A percentile compares a stretch with the other conserved stretches of the same genome.
These are phyloP conservation scores for Citrus hindsii DNA, from an alignment of 345 rosid genomes.

Conservation along the genomic window DNA sequence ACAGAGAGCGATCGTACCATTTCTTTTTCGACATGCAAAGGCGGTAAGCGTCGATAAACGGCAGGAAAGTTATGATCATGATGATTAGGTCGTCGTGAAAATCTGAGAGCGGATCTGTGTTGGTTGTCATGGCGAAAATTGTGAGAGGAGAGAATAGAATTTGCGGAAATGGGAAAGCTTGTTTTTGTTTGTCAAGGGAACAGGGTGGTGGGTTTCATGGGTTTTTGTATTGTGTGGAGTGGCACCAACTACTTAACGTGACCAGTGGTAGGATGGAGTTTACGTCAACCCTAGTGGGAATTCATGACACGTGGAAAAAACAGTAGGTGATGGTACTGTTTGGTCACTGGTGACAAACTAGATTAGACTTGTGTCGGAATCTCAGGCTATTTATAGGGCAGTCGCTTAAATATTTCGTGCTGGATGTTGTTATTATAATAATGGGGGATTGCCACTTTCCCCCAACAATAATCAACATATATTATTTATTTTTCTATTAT, in stretches of 20 bases:
- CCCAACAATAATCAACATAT: too few species aligned
- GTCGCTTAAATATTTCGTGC: too few species aligned
- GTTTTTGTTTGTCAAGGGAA: too few species aligned
- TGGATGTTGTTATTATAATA: too few species aligned
- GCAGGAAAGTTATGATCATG: neutral
- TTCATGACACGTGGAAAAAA: neutral
- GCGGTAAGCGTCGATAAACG: neutral
- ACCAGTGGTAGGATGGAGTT: neutral
- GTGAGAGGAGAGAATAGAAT: neutral
- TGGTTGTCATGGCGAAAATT: neutral
- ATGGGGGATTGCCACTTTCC: fast-evolving
- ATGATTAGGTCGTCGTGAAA: neutral
- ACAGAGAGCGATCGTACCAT: neutral
- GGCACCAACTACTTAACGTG: neutral
- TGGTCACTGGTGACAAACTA: neutral
- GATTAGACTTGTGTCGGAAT: neutral
- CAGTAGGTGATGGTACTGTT: too few species aligned
- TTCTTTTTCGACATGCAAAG: neutral
- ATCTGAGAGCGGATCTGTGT: neutral
- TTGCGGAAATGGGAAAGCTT: too few species aligned
- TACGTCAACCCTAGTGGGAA: neutral
- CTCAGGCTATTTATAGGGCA: neutral
- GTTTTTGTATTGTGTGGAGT: neutral
- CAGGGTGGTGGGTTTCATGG: neutral
- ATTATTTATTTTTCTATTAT: fast-evolving